phyloP scores from a whole-genome alignment of 768 basidiomycete species.

The Rhodotorula toruloides region DNA sequence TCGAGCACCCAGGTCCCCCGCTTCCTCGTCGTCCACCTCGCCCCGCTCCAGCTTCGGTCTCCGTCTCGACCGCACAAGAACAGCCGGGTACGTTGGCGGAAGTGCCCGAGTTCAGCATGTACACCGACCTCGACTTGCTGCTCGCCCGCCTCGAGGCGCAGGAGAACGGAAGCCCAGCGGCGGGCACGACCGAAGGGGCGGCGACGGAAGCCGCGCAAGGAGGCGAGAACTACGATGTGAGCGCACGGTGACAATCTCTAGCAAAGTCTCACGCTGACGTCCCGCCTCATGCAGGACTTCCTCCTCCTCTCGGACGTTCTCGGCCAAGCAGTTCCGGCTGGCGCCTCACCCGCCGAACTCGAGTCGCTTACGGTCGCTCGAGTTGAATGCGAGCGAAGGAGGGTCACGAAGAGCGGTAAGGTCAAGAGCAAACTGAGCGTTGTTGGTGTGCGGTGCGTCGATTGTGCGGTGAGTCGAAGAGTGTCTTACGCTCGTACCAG shows the following conservation, averaged over 20 bases:
- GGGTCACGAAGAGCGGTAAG: constrained; percentile 35
- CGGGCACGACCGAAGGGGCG: neutral
- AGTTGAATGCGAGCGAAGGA: constrained; percentile 30
- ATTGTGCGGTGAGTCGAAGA: constrained; percentile 30
- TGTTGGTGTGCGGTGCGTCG: constrained; percentile 29
- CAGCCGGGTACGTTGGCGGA: neutral
- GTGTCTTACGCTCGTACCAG: neutral
- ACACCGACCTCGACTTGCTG: constrained; percentile 35
- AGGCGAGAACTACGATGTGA: constrained; percentile 27
- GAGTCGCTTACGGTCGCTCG: constrained; percentile 29
- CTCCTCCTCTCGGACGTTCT: constrained; percentile 34
- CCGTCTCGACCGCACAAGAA: too few species aligned
- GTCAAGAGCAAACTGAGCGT: constrained; percentile 36
- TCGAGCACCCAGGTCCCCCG: constrained; percentile 20
- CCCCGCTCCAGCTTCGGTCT: too few species aligned
- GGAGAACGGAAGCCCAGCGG: neutral
- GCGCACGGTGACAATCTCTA: neutral
- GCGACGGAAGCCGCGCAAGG: neutral
- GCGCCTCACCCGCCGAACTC: constrained; percentile 21
- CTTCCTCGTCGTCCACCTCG: constrained; percentile 9
- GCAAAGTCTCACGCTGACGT: neutral
- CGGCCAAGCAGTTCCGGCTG: constrained; percentile 20
- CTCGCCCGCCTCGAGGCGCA: constrained; percentile 26
- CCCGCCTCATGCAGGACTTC: constrained; percentile 15
- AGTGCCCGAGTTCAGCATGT: constrained; percentile 9